Base-by-base conservation (phyloP, 345 rosid species). In the Cardiospermum halicacabum region DNA sequence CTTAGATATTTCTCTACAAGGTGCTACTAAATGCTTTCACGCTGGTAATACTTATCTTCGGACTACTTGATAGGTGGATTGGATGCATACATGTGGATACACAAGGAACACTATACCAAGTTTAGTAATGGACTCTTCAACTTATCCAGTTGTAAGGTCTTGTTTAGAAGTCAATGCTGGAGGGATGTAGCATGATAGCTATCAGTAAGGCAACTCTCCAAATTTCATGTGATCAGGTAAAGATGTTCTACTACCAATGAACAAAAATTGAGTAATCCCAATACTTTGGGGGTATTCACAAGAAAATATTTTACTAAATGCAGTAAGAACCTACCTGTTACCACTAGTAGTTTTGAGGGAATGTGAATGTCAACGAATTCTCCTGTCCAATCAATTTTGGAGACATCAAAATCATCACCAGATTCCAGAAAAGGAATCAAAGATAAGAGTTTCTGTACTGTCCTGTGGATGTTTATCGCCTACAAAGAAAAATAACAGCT, bases 201-300 rank as follows among this genome's bases (percentile, higher is more conserved):
- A 80, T 65, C 74, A 90, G 68, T 69, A 93, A 79, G 12, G 94
- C 77, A 69, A 86, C 92, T 58, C 84, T 86, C 98, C 98, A 93
- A 60, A 78, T 81, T 18, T 79, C 91, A 82, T 88, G 34, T 3
- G 18, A 45, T 45, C 16, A n/a, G 16, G 7, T 45, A 45, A n/a
- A 45, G 50, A 45, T 45, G 18, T n/a, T 45, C n/a, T n/a, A 45
- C 50, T 11, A n/a, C 50, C 50, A 45, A n/a, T 18, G 50, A 5
- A 11, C 19, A 43, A 15, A 43, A 45, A 45, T 5, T 34, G 3
- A 34, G 10, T 34, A 34, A 34, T 4, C 39, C 5, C 18, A 11
- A 18, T 6, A n/a, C 0, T 45, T 1, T 45, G 1, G 22, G 2
- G 10, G 22, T n/a, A 45, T 45, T n/a, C 50, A 45, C 4, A 45